These are phyloP conservation scores for Carex arenaria DNA, from an alignment of 202 grass and related monocot genomes.

Conservation along the genomic window DNA sequence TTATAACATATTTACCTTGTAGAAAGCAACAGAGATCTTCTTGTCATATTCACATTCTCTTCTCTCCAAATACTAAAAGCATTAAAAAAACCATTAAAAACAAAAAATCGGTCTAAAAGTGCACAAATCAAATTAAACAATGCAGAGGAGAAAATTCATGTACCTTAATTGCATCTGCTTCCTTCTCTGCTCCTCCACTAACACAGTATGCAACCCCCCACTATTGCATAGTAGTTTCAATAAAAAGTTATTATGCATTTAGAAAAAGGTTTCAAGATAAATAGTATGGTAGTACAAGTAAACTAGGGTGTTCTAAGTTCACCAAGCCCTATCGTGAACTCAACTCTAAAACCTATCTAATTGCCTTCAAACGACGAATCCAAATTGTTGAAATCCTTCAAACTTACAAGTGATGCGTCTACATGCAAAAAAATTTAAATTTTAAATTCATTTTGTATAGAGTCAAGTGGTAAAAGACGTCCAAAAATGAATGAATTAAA, in stretches of 20 bases:
- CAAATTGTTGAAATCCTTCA: no score
- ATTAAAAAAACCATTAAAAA: conserved; percentile 4
- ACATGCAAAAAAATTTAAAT: no score
- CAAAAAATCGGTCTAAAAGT: neutral
- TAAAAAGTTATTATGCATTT: neutral
- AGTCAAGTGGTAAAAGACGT: no score
- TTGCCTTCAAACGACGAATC: no score
- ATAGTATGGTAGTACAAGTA: neutral
- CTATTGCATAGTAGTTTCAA: conserved; percentile 21
- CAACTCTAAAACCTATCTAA: no score
- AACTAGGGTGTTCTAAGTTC: no score
- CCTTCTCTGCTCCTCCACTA: conserved; percentile 56
- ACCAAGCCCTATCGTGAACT: no score
- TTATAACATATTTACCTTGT: conserved; percentile 48
- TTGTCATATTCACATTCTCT: conserved; percentile 95
- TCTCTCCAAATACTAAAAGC: conserved; percentile 78
- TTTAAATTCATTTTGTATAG: no score
- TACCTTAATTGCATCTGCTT: conserved; percentile 70
- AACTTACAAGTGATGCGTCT: no score
- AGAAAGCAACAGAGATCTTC: conserved; percentile 76
- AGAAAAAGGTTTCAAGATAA: no score
- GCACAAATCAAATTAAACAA: conserved; percentile 13
- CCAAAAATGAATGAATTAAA: no score
- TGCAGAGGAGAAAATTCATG: neutral
- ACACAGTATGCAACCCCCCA: conserved; percentile 91